phyloP scores from a whole-genome alignment of 2,329 filamentous ascomycete species.

The Sporothrix euskadiensis region DNA sequence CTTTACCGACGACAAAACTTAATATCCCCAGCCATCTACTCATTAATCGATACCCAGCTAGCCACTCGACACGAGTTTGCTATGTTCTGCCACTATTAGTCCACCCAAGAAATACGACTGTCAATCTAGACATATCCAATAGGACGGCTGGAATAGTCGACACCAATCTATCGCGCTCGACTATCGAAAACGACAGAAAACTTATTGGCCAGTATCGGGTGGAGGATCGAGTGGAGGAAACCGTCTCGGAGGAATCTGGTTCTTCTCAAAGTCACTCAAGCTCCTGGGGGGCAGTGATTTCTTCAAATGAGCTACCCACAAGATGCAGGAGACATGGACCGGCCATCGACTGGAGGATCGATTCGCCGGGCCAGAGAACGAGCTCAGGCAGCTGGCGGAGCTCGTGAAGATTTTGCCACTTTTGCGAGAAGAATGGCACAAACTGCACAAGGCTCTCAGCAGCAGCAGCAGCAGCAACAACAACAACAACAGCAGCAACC shows the following conservation, averaged over 20 bases:
- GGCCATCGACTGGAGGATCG: slow-evolving; percentile 48
- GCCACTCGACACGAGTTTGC: background rate
- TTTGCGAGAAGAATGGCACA: slow-evolving; percentile 34
- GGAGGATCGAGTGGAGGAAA: slow-evolving; percentile 29
- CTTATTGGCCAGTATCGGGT: background rate
- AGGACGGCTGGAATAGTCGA: background rate
- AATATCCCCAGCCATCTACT: slow-evolving; percentile 4
- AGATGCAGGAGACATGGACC: slow-evolving; percentile 57
- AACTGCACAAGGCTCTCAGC: slow-evolving; percentile 24
- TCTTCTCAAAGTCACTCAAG: slow-evolving; percentile 5
- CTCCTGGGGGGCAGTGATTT: slow-evolving; percentile 34
- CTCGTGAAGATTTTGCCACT: slow-evolving; percentile 38
- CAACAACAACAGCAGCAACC: slow-evolving; percentile 30
- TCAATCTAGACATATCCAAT: background rate
- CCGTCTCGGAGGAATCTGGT: slow-evolving; percentile 23
- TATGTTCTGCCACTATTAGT: background rate
- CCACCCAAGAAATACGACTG: background rate
- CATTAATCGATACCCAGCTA: slow-evolving; percentile 15
- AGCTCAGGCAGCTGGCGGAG: slow-evolving; percentile 47
- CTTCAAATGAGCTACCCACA: slow-evolving; percentile 57
- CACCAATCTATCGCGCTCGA: background rate
- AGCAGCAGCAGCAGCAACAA: slow-evolving; percentile 9
- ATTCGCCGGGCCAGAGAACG: slow-evolving; percentile 58
- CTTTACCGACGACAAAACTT: background rate
- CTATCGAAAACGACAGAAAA: background rate